These are phyloP conservation scores for Fraxinus floribunda DNA, from an alignment of 305 asterid species.

Conservation along the genomic window DNA sequence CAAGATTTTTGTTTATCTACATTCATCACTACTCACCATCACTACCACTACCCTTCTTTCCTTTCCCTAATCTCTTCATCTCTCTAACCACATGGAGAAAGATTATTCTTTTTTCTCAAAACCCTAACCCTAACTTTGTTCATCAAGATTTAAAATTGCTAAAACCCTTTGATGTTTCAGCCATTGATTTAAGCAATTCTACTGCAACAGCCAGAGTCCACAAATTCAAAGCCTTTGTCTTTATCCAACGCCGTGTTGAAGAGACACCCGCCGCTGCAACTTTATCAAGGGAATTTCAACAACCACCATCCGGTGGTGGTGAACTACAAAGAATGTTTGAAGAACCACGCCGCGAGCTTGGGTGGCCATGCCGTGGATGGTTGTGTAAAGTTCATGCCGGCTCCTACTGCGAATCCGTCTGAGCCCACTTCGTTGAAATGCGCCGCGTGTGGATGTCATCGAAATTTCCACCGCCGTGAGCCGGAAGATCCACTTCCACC, in stretches of 20 bases:
- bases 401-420: slow-evolving; percentile 49
- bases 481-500: slow-evolving; percentile 54
- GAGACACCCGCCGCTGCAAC: slow-evolving; percentile 57
- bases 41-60: slow-evolving; percentile 17
- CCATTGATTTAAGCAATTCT: slow-evolving; percentile 59
- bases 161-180: slow-evolving; percentile 33
- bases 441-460: slow-evolving; percentile 97
- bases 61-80: slow-evolving; percentile 11
- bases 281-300: slow-evolving; percentile 27
- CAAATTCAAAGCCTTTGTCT: slow-evolving; percentile 32
- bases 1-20: slow-evolving; percentile 61
- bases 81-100: slow-evolving; percentile 26
- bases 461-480: slow-evolving; percentile 95
- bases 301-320: slow-evolving; percentile 57
- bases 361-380: slow-evolving; percentile 96
- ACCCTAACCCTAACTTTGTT: slow-evolving; percentile 40
- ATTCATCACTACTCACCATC: slow-evolving; percentile 37
- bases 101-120: slow-evolving; percentile 23
- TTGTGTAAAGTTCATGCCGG: slow-evolving; percentile 90
- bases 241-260: slow-evolving; percentile 79
- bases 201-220: slow-evolving; percentile 25
- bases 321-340: slow-evolving; percentile 78
- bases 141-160: slow-evolving; percentile 9
- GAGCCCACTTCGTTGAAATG: slow-evolving; percentile 91
- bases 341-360: slow-evolving; percentile 89